Percentiles rank a stretch among this genome's conserved stretches.
Evolutionary conservation across 176 grass and related monocot species (phyloP).

Genomic region (Dendrocalamus sinicus): DNA sequence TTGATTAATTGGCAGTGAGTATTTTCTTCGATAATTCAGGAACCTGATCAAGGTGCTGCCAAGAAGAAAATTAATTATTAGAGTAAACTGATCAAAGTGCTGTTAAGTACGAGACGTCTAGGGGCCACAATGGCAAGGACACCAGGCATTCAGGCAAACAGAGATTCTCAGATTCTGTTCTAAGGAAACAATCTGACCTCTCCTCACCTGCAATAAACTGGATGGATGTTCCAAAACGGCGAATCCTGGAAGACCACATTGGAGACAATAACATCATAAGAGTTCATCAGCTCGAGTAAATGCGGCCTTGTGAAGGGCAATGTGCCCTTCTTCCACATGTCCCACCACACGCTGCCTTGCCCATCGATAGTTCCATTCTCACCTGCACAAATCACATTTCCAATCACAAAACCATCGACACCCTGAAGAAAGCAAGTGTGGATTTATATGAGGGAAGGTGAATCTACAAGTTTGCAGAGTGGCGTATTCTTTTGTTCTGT

Average conservation of each 20-base stretch:
- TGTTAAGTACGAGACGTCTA: no score
- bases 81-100: no score
- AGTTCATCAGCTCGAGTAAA: slow-evolving; percentile 81
- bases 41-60: no score
- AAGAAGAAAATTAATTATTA: no score
- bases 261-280: slow-evolving; percentile 76
- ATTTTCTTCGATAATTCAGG: no score
- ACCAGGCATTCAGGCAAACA: no score
- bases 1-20: no score
- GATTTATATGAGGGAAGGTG: background rate
- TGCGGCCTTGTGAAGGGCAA: slow-evolving; percentile 77
- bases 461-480: background rate
- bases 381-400: slow-evolving; percentile 48
- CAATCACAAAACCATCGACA: background rate
- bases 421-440: background rate
- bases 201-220: slow-evolving; percentile 90
- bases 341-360: slow-evolving; percentile 87
- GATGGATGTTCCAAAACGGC: slow-evolving; percentile 96
- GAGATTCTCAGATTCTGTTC: background rate
- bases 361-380: slow-evolving; percentile 94
- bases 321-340: slow-evolving; percentile 90
- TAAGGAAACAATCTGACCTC: background rate
- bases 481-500: background rate
- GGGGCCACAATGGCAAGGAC: no score
- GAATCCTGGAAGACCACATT: slow-evolving; percentile 80